Evolutionary conservation across 805 yeast genomes (phyloP), one percentile per base, ranked within the genome.

Genomic region (Nakazawaea anatomiae): DNA sequence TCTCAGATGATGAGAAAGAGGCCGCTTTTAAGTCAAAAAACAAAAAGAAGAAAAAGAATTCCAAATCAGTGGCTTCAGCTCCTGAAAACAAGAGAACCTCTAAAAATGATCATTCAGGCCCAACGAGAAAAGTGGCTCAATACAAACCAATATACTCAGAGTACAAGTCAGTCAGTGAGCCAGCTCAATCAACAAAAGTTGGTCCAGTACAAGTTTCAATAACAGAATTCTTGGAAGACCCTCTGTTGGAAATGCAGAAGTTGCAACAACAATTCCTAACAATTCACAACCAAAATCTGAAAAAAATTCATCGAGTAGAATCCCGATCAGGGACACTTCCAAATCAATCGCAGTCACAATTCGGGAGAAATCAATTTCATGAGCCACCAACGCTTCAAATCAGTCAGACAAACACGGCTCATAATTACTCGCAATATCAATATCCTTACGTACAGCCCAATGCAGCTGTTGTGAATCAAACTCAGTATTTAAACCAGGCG

Each of bases 1-100:
- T 85, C 58, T 88, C 97, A 1, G 98, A 94, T 64, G 98, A 94
- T 66, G 98, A 92, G 62, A 80, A 79, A 54, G 98, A 94, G 64
- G 77, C 82, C 58, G 84, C 79, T 36, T 79, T 79, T 43, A 91
- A 86, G 62, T 79, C 76, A 48, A 66, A 74, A 27, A 83, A 77
- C 64, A 78, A 77, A 52, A 79, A 79, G 66, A 80, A 78, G 58
- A 75, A 73, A 54, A 74, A 70, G 54, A 73, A 68, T 51, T 68
- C 56, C 52, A 64, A 60, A 51, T 10, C 52, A 52, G 30, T 43
- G 47, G 9, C 39, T 30, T 34, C 36, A 34, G 12, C 12, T 2
- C 9, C 12, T 34, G 36, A 34, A 2, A 34, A 9, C 36, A 34
- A 34, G 36, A 34, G 36, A 34, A 9, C 2, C 12, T 34, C 36